These are phyloP conservation scores for Lachancea waltii DNA, from an alignment of 805 yeast genomes.

Conservation along the genomic window DNA sequence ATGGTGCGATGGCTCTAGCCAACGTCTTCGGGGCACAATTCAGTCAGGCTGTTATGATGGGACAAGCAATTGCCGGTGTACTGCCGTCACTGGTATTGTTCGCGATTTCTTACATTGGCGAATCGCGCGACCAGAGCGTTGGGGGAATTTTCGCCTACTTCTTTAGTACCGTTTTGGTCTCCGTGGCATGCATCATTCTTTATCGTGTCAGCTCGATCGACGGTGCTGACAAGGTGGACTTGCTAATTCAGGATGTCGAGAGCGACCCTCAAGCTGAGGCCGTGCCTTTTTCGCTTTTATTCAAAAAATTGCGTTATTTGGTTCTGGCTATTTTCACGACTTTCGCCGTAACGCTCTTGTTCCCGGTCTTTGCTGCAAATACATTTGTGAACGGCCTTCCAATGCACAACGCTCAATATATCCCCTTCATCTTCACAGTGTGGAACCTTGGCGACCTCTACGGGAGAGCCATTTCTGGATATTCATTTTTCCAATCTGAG, in stretches of 20 bases:
- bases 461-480: slow-evolving; percentile 66
- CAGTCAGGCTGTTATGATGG: slow-evolving; percentile 90
- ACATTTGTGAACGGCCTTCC: slow-evolving; percentile 42
- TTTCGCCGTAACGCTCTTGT: slow-evolving; percentile 63
- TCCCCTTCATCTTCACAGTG: slow-evolving; percentile 71
- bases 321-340: slow-evolving; percentile 66
- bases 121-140: slow-evolving; percentile 20
- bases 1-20: slow-evolving; percentile 83
- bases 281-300: slow-evolving; percentile 55
- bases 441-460: slow-evolving; percentile 89
- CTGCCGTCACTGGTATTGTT: slow-evolving; percentile 58
- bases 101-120: slow-evolving; percentile 52
- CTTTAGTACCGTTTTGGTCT: slow-evolving; percentile 27
- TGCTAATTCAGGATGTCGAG: slow-evolving; percentile 13
- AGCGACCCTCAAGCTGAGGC: slow-evolving; percentile 24
- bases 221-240: slow-evolving; percentile 8
- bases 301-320: slow-evolving; percentile 56
- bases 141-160: slow-evolving; percentile 34
- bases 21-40: slow-evolving; percentile 67
- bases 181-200: slow-evolving; percentile 20
- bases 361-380: slow-evolving; percentile 85
- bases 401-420: slow-evolving; percentile 38
- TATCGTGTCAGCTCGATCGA: slow-evolving; percentile 24
- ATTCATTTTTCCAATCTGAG: slow-evolving; percentile 20
- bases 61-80: slow-evolving; percentile 93